Evolutionary conservation across 768 basidiomycete species (phyloP).

Genomic region (Rhodotorula toruloides): DNA sequence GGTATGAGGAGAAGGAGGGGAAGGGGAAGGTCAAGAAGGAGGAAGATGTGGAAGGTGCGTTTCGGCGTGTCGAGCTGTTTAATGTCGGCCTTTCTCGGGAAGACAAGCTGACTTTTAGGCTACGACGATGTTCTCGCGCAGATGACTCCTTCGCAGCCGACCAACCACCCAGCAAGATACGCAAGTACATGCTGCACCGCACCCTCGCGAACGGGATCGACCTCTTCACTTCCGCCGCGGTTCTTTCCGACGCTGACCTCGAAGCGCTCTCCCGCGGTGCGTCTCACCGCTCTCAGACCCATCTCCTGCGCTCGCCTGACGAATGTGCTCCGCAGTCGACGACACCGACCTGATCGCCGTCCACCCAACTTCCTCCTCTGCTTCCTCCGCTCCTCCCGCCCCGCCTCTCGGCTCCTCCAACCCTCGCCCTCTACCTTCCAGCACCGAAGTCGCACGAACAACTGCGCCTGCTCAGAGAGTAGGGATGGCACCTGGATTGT

Average conservation of each 20-base stretch:
- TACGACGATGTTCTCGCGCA: neutral
- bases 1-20: neutral
- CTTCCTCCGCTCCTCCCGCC: neutral
- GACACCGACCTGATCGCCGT: conserved; percentile 28
- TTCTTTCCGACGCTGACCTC: conserved; percentile 14
- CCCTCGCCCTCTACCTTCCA: neutral
- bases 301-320: too few species aligned
- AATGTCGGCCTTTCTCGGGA: neutral
- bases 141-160: neutral
- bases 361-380: conserved; percentile 5
- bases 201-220: conserved; percentile 16
- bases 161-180: neutral
- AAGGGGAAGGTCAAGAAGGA: conserved; percentile 3
- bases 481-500: neutral
- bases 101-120: neutral
- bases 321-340: neutral
- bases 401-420: neutral
- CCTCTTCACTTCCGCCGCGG: conserved; percentile 24
- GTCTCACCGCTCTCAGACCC: neutral
- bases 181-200: conserved; percentile 29
- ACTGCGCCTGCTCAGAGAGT: neutral
- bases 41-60: neutral
- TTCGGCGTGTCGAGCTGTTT: neutral
- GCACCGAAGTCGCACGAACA: neutral
- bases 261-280: neutral